Evolutionary conservation across 495 filamentous ascomycete genomes (phyloP).

Genomic region (Penicillium chermesinum): DNA sequence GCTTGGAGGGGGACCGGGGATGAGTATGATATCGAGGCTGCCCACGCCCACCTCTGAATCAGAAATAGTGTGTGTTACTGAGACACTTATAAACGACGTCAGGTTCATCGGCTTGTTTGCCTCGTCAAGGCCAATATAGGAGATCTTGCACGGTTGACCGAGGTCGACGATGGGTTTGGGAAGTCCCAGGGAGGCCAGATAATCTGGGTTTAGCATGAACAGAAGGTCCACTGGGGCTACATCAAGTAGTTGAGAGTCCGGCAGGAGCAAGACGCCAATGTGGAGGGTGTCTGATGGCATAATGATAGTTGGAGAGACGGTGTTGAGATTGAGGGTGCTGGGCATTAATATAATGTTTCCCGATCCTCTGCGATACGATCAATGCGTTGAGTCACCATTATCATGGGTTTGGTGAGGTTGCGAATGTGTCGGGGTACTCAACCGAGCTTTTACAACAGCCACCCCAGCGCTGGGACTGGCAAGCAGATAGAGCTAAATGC

Average conservation of each 20-base stretch:
- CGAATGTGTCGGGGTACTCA: too few relatives aligned
- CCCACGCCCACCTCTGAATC: slow-evolving; percentile 41
- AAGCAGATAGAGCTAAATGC: too few relatives aligned
- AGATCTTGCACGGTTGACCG: slow-evolving; percentile 38
- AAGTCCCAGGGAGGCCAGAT: slow-evolving; percentile 27
- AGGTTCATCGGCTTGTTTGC: slow-evolving; percentile 23
- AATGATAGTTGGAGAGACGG: background rate
- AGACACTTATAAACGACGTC: slow-evolving; percentile 30
- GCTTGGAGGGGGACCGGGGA: slow-evolving; percentile 49
- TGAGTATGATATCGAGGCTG: slow-evolving; percentile 46
- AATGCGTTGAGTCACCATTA: too few relatives aligned
- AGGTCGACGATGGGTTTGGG: slow-evolving; percentile 33
- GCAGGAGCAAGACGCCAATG: slow-evolving; percentile 44
- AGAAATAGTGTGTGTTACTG: slow-evolving; percentile 35
- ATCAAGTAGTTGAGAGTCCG: slow-evolving; percentile 44
- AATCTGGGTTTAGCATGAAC: slow-evolving; percentile 40
- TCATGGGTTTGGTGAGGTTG: too few relatives aligned
- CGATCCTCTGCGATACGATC: too few relatives aligned
- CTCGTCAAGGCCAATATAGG: slow-evolving; percentile 35
- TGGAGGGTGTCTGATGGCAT: slow-evolving; percentile 15
- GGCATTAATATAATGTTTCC: too few relatives aligned
- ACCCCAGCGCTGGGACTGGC: too few relatives aligned
- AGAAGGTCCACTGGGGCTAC: slow-evolving; percentile 45
- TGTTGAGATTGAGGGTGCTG: background rate
- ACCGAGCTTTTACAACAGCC: too few relatives aligned